A percentile compares a stretch with the other conserved stretches of the same genome.
Evolutionary conservation across 306 rosid species (phyloP).

Genomic region (Sechiopsis laciniata): DNA sequence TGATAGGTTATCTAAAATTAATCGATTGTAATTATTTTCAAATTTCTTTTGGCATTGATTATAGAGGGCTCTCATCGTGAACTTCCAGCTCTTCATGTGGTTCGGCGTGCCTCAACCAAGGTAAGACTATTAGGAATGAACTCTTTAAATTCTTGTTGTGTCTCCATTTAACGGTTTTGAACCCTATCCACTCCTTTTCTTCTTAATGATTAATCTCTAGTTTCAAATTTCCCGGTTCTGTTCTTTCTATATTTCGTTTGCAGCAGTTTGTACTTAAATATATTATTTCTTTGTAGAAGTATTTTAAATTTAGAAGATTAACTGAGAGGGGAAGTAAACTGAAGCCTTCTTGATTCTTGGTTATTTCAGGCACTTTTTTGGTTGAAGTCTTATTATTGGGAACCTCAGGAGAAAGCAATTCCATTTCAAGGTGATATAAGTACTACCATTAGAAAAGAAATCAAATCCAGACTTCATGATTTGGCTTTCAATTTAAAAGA

Average conservation of each 20-base stretch:
- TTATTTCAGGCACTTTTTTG: conserved; percentile 81
- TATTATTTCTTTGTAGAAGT: neutral
- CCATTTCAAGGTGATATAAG: conserved; percentile 66
- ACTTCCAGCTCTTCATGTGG: conserved; percentile 76
- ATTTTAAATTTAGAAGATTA: neutral
- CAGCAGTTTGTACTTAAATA: neutral
- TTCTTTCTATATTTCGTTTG: neutral
- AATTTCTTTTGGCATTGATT: conserved; percentile 10
- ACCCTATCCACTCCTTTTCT: neutral
- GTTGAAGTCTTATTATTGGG: conserved; percentile 90
- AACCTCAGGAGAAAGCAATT: conserved; percentile 74
- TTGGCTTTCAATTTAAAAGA: conserved; percentile 48
- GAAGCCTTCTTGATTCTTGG: conserved; percentile 13
- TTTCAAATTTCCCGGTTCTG: neutral
- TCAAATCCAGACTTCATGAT: conserved; percentile 52
- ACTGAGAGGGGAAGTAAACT: conserved; percentile 7
- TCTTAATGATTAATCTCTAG: neutral
- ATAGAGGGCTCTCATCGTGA: conserved; percentile 95
- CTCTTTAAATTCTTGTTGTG: conserved; percentile 19
- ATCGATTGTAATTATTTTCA: conserved; percentile 7
- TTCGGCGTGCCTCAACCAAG: conserved; percentile 59
- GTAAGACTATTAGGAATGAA: conserved; percentile 29
- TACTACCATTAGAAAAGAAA: conserved; percentile 42
- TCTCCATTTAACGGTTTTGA: neutral
- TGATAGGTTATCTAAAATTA: neutral